A percentile compares a stretch with the other conserved stretches of the same genome.
phyloP scores from a whole-genome alignment of 148 eudicot species.

The Vaccinium vitisidaea region DNA sequence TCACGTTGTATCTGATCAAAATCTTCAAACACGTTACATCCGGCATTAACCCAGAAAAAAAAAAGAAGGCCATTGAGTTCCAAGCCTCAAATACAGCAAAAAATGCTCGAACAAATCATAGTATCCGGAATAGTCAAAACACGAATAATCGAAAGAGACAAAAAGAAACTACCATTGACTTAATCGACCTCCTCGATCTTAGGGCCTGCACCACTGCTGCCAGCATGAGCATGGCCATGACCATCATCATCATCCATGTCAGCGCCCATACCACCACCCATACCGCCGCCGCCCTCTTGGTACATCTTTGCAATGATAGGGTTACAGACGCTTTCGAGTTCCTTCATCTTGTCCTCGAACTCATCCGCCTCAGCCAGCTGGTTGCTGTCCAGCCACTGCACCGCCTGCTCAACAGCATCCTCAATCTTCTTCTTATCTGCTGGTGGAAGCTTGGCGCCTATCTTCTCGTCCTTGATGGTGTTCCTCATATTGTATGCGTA shows the following conservation, averaged over 20 bases:
- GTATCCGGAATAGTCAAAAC: neutral
- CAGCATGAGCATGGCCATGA: conserved; percentile 23
- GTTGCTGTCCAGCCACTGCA: conserved; percentile 50
- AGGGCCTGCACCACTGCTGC: conserved; percentile 38
- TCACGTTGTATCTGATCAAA: no score
- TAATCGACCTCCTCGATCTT: conserved; percentile 56
- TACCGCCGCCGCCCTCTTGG: conserved; percentile 44
- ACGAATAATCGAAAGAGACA: neutral
- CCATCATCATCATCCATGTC: conserved; percentile 44
- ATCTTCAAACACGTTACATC: no score
- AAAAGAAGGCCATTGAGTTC: no score
- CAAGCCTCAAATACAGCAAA: neutral
- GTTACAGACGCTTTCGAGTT: conserved; percentile 47
- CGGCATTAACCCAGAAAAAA: no score
- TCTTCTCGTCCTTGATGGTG: conserved; percentile 46
- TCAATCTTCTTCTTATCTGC: conserved; percentile 50
- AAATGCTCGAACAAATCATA: neutral
- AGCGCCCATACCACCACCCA: conserved; percentile 20
- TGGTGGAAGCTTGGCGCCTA: conserved; percentile 31
- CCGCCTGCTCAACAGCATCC: conserved; percentile 38
- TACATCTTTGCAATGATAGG: conserved; percentile 53
- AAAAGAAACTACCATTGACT: neutral
- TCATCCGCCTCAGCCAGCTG: conserved; percentile 49
- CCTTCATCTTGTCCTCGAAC: conserved; percentile 22
- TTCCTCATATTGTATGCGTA: conserved; percentile 34